Conservation (phyloP, 371 early-diverging fungal genomes). For the Mycotypha africana region DNA sequence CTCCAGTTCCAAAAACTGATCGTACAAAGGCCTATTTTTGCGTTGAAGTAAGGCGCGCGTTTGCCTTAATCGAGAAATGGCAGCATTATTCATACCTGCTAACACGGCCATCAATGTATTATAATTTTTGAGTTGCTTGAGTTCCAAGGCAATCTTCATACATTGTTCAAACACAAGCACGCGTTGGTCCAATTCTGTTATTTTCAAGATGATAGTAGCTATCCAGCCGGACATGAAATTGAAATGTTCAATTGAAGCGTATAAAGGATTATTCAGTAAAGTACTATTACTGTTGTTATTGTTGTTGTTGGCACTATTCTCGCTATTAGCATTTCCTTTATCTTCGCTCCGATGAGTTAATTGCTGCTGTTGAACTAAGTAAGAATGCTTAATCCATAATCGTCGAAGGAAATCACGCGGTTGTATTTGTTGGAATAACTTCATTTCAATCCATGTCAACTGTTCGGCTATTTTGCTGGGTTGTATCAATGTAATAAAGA, state of each 20-base stretch:
- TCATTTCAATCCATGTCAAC: constrained; percentile 57
- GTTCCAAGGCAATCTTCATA: constrained; percentile 58
- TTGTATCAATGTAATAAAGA: too few relatives aligned
- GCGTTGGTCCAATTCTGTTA: constrained; percentile 50
- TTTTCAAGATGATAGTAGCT: constrained; percentile 57
- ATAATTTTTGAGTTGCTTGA: constrained; percentile 58
- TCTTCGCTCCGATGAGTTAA: too few relatives aligned
- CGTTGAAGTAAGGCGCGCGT: constrained; percentile 48
- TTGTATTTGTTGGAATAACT: constrained; percentile 31
- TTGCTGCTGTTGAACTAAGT: too few relatives aligned
- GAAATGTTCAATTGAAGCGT: constrained; percentile 54
- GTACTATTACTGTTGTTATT: not conserved
- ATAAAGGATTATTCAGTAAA: constrained; percentile 22
- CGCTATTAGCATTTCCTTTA: too few relatives aligned
- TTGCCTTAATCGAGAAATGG: constrained; percentile 56
- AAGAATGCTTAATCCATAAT: constrained; percentile 31
- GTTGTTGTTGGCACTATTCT: too few relatives aligned
- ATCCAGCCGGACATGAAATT: constrained; percentile 66
- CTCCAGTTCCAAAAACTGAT: constrained; percentile 56
- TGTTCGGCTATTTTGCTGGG: constrained; percentile 68
- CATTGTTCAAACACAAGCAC: constrained; percentile 60
- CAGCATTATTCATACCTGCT: constrained; percentile 66
- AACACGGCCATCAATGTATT: constrained; percentile 70
- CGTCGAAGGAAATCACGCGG: constrained; percentile 53
- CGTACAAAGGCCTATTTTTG: constrained; percentile 49